These are phyloP conservation scores for Hypomontagnella submonticulosa DNA, from an alignment of 495 filamentous ascomycete species.

Conservation along the genomic window DNA sequence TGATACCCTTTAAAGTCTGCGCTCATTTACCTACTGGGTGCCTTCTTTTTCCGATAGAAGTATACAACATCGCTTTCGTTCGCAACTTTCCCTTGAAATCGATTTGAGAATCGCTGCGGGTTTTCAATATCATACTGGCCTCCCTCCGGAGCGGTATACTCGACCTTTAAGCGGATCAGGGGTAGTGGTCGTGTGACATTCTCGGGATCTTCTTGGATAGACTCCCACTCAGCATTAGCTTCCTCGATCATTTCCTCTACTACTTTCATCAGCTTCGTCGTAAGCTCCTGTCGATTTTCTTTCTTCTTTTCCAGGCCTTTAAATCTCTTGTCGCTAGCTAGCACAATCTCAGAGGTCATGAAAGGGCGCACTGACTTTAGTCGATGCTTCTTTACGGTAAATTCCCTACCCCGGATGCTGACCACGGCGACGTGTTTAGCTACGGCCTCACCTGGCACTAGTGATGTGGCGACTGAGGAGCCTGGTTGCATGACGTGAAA, in stretches of 20 bases:
- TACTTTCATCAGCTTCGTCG: conserved; percentile 75
- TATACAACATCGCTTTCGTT: conserved; percentile 95
- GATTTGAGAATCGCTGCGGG: conserved; percentile 94
- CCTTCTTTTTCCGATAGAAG: conserved; percentile 87
- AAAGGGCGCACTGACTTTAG: conserved; percentile 93
- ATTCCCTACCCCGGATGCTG: conserved; percentile 83
- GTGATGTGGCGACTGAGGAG: conserved; percentile 93
- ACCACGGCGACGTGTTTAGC: conserved; percentile 90
- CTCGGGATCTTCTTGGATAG: conserved; percentile 66
- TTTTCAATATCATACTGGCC: conserved; percentile 92
- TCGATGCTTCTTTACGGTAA: conserved; percentile 81
- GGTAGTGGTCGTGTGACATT: conserved; percentile 78
- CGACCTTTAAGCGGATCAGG: conserved; percentile 88
- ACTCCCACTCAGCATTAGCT: conserved; percentile 83
- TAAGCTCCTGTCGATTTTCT: conserved; percentile 83
- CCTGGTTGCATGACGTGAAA: conserved; percentile 98
- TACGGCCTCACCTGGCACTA: conserved; percentile 89
- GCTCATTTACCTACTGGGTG: conserved; percentile 48
- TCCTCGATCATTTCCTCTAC: conserved; percentile 89
- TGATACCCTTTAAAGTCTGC: neutral
- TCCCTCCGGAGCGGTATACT: conserved; percentile 88
- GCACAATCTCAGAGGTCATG: conserved; percentile 81
- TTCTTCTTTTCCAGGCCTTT: conserved; percentile 80
- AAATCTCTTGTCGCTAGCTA: conserved; percentile 79
- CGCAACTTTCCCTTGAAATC: conserved; percentile 88